Conservation (phyloP, 352 stramenopile species). For the Peronospora tabacina region DNA sequence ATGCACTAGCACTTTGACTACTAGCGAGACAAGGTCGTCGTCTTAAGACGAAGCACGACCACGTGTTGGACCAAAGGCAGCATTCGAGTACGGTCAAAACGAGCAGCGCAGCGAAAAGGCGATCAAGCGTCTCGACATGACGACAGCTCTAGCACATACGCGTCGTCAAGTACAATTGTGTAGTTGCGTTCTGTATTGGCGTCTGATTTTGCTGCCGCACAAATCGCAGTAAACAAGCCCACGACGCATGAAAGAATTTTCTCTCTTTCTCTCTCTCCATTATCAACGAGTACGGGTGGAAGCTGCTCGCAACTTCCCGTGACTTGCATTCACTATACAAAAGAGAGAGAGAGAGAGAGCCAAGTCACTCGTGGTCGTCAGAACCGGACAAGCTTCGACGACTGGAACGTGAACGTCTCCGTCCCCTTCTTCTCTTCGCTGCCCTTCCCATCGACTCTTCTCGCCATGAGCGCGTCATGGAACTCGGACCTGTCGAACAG, state of each 20-base stretch:
- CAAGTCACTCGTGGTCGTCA: background rate
- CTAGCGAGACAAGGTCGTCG: too few species aligned
- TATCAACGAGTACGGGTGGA: too few species aligned
- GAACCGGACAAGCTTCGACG: background rate
- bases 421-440: background rate
- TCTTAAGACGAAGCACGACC: too few species aligned
- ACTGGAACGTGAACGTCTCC: too few species aligned
- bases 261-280: too few species aligned
- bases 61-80: too few species aligned
- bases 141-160: background rate
- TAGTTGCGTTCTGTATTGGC: background rate
- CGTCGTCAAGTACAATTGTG: background rate
- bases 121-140: slow-evolving; percentile 5
- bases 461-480: slow-evolving; percentile 67
- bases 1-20: background rate
- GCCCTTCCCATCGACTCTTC: background rate
- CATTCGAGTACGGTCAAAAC: too few species aligned
- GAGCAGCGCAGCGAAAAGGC: too few species aligned
- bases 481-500: slow-evolving; percentile 80
- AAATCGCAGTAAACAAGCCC: background rate
- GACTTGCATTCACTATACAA: slow-evolving; percentile 12
- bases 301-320: background rate
- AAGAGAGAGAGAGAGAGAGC: slow-evolving; percentile 9
- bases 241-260: background rate
- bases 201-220: too few species aligned